Percentiles rank a stretch among this genome's conserved stretches.
These are phyloP conservation scores for Podaxis rugospora DNA, from an alignment of 768 basidiomycete genomes.

Conservation along the genomic window DNA sequence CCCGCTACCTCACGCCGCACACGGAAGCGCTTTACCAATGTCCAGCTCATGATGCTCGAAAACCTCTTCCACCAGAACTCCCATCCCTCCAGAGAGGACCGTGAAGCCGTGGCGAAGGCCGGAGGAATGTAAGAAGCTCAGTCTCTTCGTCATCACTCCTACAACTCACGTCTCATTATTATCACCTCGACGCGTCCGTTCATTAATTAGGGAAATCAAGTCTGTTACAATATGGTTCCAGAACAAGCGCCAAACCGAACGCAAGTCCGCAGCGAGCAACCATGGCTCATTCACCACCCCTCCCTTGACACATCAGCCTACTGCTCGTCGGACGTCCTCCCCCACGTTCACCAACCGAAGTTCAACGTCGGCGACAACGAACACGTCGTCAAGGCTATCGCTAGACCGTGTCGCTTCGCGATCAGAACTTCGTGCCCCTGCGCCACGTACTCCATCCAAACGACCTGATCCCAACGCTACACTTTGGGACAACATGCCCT, in stretches of 20 bases:
- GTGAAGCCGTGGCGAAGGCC: conserved; percentile 56
- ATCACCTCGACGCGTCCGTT: conserved; percentile 8
- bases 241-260: conserved; percentile 72
- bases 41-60: conserved; percentile 69
- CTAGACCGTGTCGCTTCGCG: conserved; percentile 59
- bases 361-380: conserved; percentile 16
- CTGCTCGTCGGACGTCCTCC: conserved; percentile 23
- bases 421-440: conserved; percentile 40
- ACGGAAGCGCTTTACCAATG: conserved; percentile 64
- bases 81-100: conserved; percentile 71
- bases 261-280: conserved; percentile 46
- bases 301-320: conserved; percentile 15
- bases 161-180: not conserved
- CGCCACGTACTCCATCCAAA: conserved; percentile 37
- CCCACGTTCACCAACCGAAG: conserved; percentile 26
- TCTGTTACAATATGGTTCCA: conserved; percentile 84
- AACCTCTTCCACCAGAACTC: conserved; percentile 68
- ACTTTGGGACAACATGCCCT: conserved; percentile 57
- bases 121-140: conserved; percentile 55
- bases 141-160: not conserved
- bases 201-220: conserved; percentile 50
- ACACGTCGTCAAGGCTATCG: conserved; percentile 34
- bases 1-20: conserved; percentile 44
- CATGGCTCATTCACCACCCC: conserved; percentile 20
- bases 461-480: conserved; percentile 31